Percentiles rank a stretch among this genome's conserved stretches.
These are phyloP conservation scores for Alternaria novae-zelandiae DNA, from an alignment of 2,329 filamentous ascomycete genomes.

Conservation along the genomic window DNA sequence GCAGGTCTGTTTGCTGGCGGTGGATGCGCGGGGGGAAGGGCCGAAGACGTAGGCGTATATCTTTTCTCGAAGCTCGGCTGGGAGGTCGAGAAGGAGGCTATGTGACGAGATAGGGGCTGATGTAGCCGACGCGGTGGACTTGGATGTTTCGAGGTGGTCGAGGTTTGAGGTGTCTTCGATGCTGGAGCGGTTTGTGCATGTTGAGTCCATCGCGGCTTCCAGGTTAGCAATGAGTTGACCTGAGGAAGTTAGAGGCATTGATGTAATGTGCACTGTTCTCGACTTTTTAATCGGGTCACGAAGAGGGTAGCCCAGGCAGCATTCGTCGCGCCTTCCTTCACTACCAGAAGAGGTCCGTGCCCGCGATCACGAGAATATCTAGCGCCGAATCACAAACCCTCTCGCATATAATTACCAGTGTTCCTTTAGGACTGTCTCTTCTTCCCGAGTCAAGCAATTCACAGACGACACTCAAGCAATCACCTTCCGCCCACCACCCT, in stretches of 20 bases:
- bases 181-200: neutral
- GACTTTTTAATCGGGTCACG: neutral
- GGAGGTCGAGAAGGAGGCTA: neutral
- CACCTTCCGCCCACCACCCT: no score
- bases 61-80: neutral
- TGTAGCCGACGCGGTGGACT: neutral
- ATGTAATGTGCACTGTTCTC: neutral
- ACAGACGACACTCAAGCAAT: no score
- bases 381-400: accelerated
- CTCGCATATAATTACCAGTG: no score
- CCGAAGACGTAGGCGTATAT: neutral
- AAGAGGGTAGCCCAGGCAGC: neutral
- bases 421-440: no score
- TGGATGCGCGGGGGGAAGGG: neutral
- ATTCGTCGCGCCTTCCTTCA: neutral
- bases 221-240: neutral
- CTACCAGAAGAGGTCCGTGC: neutral
- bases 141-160: neutral
- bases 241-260: neutral
- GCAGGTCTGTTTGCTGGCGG: neutral
- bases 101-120: neutral
- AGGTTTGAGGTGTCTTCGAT: neutral
- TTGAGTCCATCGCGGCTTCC: neutral
- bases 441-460: no score
- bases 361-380: neutral